Conservation (phyloP, 2,329 filamentous ascomycete genomes). For the Pseudogymnoascus sp. region DNA sequence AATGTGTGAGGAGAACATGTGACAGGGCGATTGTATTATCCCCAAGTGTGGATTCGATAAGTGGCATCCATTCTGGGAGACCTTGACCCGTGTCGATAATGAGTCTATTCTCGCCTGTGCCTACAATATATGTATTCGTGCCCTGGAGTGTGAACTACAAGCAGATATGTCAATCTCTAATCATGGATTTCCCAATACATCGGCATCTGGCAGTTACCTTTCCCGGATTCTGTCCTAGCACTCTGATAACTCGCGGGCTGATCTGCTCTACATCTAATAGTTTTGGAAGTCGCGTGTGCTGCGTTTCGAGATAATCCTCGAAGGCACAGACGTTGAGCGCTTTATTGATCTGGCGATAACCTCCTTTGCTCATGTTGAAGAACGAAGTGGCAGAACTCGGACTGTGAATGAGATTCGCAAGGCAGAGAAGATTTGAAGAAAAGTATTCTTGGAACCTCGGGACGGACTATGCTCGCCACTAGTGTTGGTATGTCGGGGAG, state of each 20-base stretch:
- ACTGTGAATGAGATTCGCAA: not conserved
- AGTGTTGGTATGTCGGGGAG: too few species aligned
- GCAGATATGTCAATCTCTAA: not conserved
- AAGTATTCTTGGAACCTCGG: too few species aligned
- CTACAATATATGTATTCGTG: constrained; percentile 89
- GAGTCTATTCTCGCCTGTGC: constrained; percentile 61
- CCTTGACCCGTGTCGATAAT: constrained; percentile 88
- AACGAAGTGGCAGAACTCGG: not conserved
- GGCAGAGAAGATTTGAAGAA: too few species aligned
- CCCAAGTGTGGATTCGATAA: constrained; percentile 30
- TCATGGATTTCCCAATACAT: not conserved
- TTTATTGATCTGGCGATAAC: constrained; percentile 42
- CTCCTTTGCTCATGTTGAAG: constrained; percentile 23
- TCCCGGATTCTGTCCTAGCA: constrained; percentile 79
- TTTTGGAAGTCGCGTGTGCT: constrained; percentile 31
- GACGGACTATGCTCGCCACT: too few species aligned
- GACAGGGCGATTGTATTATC: constrained; percentile 29
- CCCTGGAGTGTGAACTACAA: constrained; percentile 40
- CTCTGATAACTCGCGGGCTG: constrained; percentile 67
- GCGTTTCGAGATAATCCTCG: constrained; percentile 39
- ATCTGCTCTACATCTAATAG: constrained; percentile 67
- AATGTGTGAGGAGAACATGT: constrained; percentile 26
- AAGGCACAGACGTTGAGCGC: constrained; percentile 40
- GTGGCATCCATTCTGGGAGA: constrained; percentile 54
- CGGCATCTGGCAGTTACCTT: constrained; percentile 44